phyloP scores from a whole-genome alignment of 2,329 filamentous ascomycete genomes.

The Microsporum audouinii region DNA sequence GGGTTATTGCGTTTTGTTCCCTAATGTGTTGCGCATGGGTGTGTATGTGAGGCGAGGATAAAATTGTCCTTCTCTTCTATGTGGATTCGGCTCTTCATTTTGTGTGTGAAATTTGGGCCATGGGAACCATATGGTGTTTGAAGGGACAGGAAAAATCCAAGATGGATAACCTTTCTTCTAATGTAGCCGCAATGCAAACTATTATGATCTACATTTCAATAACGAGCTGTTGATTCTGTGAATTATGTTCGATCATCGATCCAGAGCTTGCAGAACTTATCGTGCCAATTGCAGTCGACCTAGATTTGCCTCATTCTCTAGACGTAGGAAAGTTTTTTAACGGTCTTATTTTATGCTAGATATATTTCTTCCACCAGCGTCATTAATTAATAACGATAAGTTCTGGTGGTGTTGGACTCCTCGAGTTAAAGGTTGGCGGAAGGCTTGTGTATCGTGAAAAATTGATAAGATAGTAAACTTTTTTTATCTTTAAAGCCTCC shows the following conservation, averaged over 20 bases:
- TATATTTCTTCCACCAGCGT: too few species aligned
- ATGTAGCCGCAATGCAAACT: slow-evolving; percentile 13
- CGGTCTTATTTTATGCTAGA: neutral
- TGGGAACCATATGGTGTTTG: slow-evolving; percentile 5
- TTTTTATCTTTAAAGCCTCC: neutral
- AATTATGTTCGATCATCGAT: neutral
- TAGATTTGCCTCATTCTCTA: too few species aligned
- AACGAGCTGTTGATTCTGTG: neutral
- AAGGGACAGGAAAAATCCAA: slow-evolving; percentile 9
- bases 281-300: neutral
- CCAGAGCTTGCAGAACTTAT: neutral
- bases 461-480: slow-evolving; percentile 3
- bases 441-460: neutral
- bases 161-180: slow-evolving; percentile 13
- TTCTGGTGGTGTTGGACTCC: too few species aligned
- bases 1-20: slow-evolving; percentile 4
- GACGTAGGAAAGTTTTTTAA: neutral
- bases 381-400: neutral
- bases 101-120: slow-evolving; percentile 1
- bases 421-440: neutral
- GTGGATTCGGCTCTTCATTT: slow-evolving; percentile 18
- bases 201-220: slow-evolving; percentile 10
- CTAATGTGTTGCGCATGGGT: slow-evolving; percentile 13
- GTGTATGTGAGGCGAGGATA: slow-evolving; percentile 22
- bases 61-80: slow-evolving; percentile 13